Conservation (phyloP, 768 basidiomycete species). For the Tubosaeta sp. region DNA sequence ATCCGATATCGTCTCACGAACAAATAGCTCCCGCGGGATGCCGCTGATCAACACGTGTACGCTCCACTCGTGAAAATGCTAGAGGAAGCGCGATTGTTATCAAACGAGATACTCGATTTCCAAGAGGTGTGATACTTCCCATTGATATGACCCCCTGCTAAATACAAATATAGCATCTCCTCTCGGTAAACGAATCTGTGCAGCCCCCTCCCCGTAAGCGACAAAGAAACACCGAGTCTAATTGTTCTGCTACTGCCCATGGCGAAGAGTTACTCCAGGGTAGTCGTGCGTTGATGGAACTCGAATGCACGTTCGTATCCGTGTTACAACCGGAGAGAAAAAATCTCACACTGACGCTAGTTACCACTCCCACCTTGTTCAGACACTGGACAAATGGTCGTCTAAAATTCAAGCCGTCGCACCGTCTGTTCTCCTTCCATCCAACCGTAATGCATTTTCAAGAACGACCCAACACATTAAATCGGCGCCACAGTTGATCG, state of each 20-base stretch:
- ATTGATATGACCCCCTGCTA: slow-evolving; percentile 9
- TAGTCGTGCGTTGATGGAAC: slow-evolving; percentile 35
- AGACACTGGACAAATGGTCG: slow-evolving; percentile 91
- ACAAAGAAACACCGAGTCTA: slow-evolving; percentile 36
- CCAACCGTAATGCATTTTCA: slow-evolving; percentile 67
- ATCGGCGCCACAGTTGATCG: slow-evolving; percentile 70
- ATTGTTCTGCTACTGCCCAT: slow-evolving; percentile 5
- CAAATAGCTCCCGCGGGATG: slow-evolving; percentile 31
- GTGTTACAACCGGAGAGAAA: not conserved
- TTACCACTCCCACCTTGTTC: slow-evolving; percentile 68
- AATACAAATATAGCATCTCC: slow-evolving; percentile 36
- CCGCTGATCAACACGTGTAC: slow-evolving; percentile 35
- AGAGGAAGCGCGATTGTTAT: slow-evolving; percentile 54
- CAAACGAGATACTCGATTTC: slow-evolving; percentile 63
- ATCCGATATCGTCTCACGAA: slow-evolving; percentile 12
- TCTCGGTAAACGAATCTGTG: slow-evolving; percentile 45
- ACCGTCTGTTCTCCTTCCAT: slow-evolving; percentile 67
- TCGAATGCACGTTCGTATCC: slow-evolving; percentile 52
- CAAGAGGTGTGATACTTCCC: slow-evolving; percentile 50
- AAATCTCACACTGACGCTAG: slow-evolving; percentile 21
- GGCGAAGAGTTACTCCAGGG: slow-evolving; percentile 38
- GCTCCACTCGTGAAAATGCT: slow-evolving; percentile 50
- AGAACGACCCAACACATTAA: slow-evolving; percentile 53
- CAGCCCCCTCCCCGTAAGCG: slow-evolving; percentile 55
- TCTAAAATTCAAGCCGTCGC: slow-evolving; percentile 92